Evolutionary conservation across 352 stramenopile species (phyloP), one percentile per base, ranked within the genome.

Genomic region (Hyaloperonospora brassicae): DNA sequence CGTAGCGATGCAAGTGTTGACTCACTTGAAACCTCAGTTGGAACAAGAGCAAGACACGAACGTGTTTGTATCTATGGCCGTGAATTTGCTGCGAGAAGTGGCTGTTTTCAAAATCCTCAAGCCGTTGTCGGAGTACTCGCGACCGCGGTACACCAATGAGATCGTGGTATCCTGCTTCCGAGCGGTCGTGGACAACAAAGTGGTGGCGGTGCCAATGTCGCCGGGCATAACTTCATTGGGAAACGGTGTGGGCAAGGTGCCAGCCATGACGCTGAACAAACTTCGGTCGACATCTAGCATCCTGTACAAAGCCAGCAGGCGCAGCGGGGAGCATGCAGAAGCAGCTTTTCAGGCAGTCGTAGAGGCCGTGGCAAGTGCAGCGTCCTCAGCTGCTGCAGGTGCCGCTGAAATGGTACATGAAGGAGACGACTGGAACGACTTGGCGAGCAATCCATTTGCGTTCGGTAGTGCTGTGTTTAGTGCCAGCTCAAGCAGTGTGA

Each of bases 271-370:
- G 57, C 61, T 81, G 14, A 70, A 74, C 55, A 84, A 84, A 41
- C 48, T 88, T 30, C 76, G 76, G 0, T 52, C 68, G 39, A 88
- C 79, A 11, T 85, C 67, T 31, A 84, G 49, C 23, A 84, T 84
- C 35, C 55, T 90, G 17, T 90, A 90, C 43, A 79, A 76, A 45
- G 79, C 79, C 17, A 90, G 71, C 40, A 79, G 70, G 53, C 75
- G 77, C 14, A 90, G 77, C 44, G 56, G 67, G 8, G 80, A 79
- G 50, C 73, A 86, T 22, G 80, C 77, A 3, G 80, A 90, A 62
- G 80, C 80, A 35, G 80, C 78, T 1, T 78, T 90, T 52, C 78
- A 86, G 40, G 76, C 74, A 23, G 66, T 88, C 5, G 73, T 88
- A 5, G 77, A 86, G 34, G 76, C 70, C 14, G 79, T 82, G 3